Evolutionary conservation across 2,329 filamentous ascomycete genomes (phyloP).

Genomic region (Diaporthe vexans): DNA sequence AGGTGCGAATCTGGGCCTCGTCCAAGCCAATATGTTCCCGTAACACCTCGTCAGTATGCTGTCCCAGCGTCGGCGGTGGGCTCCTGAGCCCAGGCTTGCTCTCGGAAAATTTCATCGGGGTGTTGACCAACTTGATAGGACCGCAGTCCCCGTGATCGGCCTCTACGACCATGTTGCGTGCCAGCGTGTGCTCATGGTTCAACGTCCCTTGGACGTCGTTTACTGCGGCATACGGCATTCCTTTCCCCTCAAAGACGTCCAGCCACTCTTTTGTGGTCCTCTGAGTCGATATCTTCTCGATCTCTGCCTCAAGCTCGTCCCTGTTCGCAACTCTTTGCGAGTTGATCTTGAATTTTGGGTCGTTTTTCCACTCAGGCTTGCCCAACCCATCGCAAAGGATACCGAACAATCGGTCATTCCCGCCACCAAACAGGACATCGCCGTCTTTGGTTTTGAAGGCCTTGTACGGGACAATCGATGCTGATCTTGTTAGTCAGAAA

Average conservation of each 20-base stretch:
- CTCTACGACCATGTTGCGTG: slow-evolving; percentile 90
- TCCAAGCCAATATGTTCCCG: slow-evolving; percentile 72
- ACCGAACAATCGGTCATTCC: slow-evolving; percentile 79
- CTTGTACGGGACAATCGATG: slow-evolving; percentile 96
- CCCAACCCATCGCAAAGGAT: slow-evolving; percentile 73
- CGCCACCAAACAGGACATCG: slow-evolving; percentile 78
- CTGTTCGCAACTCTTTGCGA: slow-evolving; percentile 77
- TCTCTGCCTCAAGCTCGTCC: slow-evolving; percentile 80
- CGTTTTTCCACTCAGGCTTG: slow-evolving; percentile 70
- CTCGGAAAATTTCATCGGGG: slow-evolving; percentile 93
- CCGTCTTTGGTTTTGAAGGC: slow-evolving; percentile 83
- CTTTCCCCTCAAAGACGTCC: slow-evolving; percentile 86
- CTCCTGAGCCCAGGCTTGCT: slow-evolving; percentile 81
- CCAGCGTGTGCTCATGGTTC: slow-evolving; percentile 86
- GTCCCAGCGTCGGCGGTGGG: slow-evolving; percentile 86
- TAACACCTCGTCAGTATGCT: slow-evolving; percentile 88
- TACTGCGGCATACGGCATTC: slow-evolving; percentile 92
- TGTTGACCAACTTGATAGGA: slow-evolving; percentile 90
- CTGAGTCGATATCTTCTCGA: slow-evolving; percentile 80
- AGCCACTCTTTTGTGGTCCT: slow-evolving; percentile 93
- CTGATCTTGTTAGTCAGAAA: slow-evolving; percentile 56
- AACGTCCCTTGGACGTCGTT: slow-evolving; percentile 92
- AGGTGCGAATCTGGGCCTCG: slow-evolving; percentile 68
- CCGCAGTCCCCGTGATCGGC: slow-evolving; percentile 88
- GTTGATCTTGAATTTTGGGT: slow-evolving; percentile 73